Conservation (phyloP, 768 basidiomycete genomes). For the Ephemerocybe angulata region DNA sequence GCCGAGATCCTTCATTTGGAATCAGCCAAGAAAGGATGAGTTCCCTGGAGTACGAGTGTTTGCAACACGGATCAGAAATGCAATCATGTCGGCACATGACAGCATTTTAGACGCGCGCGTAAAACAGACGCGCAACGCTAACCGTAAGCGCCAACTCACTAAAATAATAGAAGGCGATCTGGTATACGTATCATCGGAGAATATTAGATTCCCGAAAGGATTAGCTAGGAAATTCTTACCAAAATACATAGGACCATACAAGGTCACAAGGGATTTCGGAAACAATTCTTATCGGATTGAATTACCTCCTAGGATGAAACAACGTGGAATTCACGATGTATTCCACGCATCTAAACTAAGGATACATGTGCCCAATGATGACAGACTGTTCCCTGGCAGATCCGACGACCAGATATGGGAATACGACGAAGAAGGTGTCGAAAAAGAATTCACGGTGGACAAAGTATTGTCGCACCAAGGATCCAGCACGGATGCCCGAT, state of each 20-base stretch:
- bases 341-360: slow-evolving; percentile 34
- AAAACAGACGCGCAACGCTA: slow-evolving; percentile 27
- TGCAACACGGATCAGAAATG: slow-evolving; percentile 16
- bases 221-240: slow-evolving; percentile 34
- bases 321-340: slow-evolving; percentile 8
- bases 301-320: slow-evolving; percentile 4
- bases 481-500: slow-evolving; percentile 12
- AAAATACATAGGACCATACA: slow-evolving; percentile 37
- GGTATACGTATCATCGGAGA: slow-evolving; percentile 35
- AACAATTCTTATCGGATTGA: slow-evolving; percentile 29
- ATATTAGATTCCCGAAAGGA: slow-evolving; percentile 27
- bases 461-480: slow-evolving; percentile 27
- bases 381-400: slow-evolving; percentile 30
- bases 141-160: slow-evolving; percentile 19
- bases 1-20: slow-evolving; percentile 16
- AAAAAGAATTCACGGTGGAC: slow-evolving; percentile 37
- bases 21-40: background rate
- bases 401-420: slow-evolving; percentile 29
- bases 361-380: slow-evolving; percentile 25
- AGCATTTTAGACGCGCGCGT: slow-evolving; percentile 29
- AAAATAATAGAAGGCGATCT: slow-evolving; percentile 18
- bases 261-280: slow-evolving; percentile 17
- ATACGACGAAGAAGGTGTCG: slow-evolving; percentile 25
- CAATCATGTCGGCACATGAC: slow-evolving; percentile 30
- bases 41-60: slow-evolving; percentile 22